Evolutionary conservation across 1,139 yeast genomes (phyloP).

Genomic region (Sugiyamaella neomexicana): DNA sequence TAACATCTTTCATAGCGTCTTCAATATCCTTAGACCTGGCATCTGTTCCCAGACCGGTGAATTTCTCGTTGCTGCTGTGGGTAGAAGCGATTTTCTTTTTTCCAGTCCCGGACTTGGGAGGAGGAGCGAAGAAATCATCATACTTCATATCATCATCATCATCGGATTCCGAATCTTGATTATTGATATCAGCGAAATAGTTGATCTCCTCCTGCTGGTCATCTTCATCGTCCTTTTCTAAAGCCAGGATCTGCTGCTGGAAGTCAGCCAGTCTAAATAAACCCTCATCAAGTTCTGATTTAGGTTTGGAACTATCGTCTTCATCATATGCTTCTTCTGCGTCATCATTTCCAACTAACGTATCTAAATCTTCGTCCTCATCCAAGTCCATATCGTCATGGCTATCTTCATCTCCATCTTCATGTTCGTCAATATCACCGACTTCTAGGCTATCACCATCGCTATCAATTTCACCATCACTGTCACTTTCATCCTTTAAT

Average conservation of each 20-base stretch:
- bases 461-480: slow-evolving; percentile 28
- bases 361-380: slow-evolving; percentile 22
- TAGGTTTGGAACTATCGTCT: slow-evolving; percentile 31
- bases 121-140: slow-evolving; percentile 44
- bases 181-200: slow-evolving; percentile 66
- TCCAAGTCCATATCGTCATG: slow-evolving; percentile 25
- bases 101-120: slow-evolving; percentile 23
- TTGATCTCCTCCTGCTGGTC: slow-evolving; percentile 72
- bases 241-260: slow-evolving; percentile 73
- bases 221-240: slow-evolving; percentile 54
- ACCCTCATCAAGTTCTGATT: slow-evolving; percentile 73
- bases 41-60: slow-evolving; percentile 60
- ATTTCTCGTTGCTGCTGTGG: slow-evolving; percentile 48
- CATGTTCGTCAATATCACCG: slow-evolving; percentile 25
- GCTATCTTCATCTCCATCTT: slow-evolving; percentile 20
- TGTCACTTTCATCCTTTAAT: slow-evolving; percentile 26
- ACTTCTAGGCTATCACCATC: slow-evolving; percentile 26
- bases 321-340: slow-evolving; percentile 28
- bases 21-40: slow-evolving; percentile 53
- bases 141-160: slow-evolving; percentile 40
- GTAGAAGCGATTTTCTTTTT: slow-evolving; percentile 39
- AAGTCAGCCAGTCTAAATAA: slow-evolving; percentile 85
- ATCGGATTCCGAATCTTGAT: slow-evolving; percentile 34
- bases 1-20: slow-evolving; percentile 55
- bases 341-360: slow-evolving; percentile 20